Percentiles rank a stretch among this genome's conserved stretches.
These are phyloP conservation scores for Alternaria arborescens DNA, from an alignment of 2,329 filamentous ascomycete genomes.

Conservation along the genomic window DNA sequence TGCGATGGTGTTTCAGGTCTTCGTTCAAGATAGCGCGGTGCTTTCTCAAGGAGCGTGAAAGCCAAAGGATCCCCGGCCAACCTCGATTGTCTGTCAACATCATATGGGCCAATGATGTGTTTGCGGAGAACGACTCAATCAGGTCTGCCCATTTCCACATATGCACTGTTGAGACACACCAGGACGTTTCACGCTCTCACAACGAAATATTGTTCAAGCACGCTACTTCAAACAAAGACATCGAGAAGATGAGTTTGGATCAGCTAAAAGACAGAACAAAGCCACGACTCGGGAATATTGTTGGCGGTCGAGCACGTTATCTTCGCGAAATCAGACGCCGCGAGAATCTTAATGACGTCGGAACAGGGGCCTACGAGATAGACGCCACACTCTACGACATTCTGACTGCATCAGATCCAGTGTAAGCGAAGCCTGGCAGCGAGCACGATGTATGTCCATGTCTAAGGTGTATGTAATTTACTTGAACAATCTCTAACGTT, in stretches of 20 bases:
- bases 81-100: not conserved
- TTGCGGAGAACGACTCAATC: not conserved
- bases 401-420: not conserved
- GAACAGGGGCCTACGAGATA: not conserved
- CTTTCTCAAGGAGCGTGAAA: not conserved
- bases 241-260: not conserved
- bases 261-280: not conserved
- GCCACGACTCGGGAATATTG: not conserved
- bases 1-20: not conserved
- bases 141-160: not conserved
- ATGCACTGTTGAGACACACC: not conserved
- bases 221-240: not conserved
- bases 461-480: not conserved
- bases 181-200: not conserved
- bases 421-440: not conserved
- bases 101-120: not conserved
- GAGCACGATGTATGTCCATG: not conserved
- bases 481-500: not conserved
- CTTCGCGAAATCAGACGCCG: not conserved
- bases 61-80: not conserved
- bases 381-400: not conserved
- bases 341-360: not conserved
- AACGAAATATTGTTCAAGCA: not conserved
- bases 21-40: not conserved
- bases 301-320: not conserved